Evolutionary conservation across 345 rosid genomes (phyloP).

Genomic region (Linum lewisii): DNA sequence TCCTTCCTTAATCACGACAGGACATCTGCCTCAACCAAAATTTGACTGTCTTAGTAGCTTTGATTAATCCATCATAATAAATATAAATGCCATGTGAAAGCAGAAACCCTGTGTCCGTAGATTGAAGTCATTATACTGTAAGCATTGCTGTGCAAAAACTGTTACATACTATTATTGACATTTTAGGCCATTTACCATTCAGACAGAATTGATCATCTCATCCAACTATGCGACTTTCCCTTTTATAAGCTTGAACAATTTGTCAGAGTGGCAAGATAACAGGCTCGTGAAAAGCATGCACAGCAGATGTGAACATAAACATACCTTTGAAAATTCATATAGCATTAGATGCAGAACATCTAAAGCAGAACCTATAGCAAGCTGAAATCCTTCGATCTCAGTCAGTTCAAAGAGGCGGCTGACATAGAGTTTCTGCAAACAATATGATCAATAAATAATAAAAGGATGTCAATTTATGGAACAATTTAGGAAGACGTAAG

Average conservation of each 20-base stretch:
- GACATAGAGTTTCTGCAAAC: slow-evolving; percentile 54
- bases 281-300: neutral
- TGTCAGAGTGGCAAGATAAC: neutral
- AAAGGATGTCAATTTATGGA: neutral
- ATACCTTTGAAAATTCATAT: slow-evolving; percentile 57
- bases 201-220: too few relatives aligned
- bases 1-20: neutral
- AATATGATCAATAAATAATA: slow-evolving; percentile 13
- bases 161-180: too few relatives aligned
- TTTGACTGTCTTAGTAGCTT: neutral
- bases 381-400: slow-evolving; percentile 83
- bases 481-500: neutral
- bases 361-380: slow-evolving; percentile 63
- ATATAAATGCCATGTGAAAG: too few relatives aligned
- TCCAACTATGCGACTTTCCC: too few relatives aligned
- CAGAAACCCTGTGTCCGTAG: too few relatives aligned
- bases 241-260: too few relatives aligned
- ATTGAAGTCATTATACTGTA: too few relatives aligned
- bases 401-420: slow-evolving; percentile 49
- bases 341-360: slow-evolving; percentile 49
- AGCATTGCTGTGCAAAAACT: too few relatives aligned
- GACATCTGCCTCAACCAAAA: neutral
- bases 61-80: too few relatives aligned
- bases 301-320: neutral
- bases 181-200: too few relatives aligned